These are phyloP conservation scores for Zygosaccharomyces pseudorouxii DNA, from an alignment of 805 yeast genomes.

Conservation along the genomic window DNA sequence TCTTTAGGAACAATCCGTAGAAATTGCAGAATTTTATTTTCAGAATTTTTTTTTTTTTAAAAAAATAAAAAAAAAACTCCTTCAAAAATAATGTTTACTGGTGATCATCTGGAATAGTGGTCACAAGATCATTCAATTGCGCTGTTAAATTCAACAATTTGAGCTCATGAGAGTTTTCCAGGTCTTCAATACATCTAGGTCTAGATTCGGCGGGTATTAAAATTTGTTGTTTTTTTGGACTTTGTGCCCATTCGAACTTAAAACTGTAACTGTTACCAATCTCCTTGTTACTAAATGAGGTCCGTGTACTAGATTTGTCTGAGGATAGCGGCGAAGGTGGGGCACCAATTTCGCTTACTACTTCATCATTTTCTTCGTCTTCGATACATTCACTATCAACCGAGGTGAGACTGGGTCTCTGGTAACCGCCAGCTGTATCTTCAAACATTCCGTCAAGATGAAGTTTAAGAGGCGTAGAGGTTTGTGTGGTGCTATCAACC, in stretches of 20 bases:
- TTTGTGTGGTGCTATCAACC: slow-evolving; percentile 2
- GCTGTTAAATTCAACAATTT: not conserved
- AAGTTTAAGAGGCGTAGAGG: slow-evolving; percentile 5
- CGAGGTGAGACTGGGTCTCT: not conserved
- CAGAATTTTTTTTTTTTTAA: too few species aligned
- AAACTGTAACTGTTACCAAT: not conserved
- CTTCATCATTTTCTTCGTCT: not conserved
- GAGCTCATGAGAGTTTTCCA: slow-evolving; percentile 1
- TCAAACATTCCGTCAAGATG: slow-evolving; percentile 6
- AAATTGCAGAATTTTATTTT: too few species aligned
- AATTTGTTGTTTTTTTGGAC: not conserved
- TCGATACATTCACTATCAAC: not conserved
- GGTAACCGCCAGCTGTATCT: slow-evolving; percentile 4
- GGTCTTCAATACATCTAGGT: slow-evolving; percentile 2
- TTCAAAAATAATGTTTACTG: not conserved
- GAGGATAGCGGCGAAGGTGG: slow-evolving; percentile 2
- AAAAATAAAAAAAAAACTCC: too few species aligned
- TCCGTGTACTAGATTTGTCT: not conserved
- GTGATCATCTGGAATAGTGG: not conserved
- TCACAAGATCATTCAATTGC: slow-evolving; percentile 1
- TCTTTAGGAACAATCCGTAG: too few species aligned
- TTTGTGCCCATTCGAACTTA: not conserved
- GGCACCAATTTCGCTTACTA: not conserved
- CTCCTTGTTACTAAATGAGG: slow-evolving; percentile 2
- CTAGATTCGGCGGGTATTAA: not conserved